Evolutionary conservation across 306 rosid genomes (phyloP).

Genomic region (Prunus mume): DNA sequence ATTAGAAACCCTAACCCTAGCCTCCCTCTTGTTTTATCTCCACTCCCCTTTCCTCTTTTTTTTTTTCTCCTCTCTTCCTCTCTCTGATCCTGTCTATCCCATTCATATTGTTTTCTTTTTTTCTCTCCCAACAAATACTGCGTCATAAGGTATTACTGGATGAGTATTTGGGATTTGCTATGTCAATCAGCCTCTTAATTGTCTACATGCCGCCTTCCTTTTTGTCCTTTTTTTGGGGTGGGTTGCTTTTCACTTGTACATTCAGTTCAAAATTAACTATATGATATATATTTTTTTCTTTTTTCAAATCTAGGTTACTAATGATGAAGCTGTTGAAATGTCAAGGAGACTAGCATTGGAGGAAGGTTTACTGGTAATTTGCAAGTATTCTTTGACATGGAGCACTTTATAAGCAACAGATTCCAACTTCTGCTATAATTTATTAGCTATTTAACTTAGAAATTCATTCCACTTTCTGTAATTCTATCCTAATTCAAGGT

Average conservation of each 20-base stretch:
- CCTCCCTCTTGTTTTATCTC: background rate
- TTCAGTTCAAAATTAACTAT: background rate
- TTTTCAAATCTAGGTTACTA: slow-evolving; percentile 55
- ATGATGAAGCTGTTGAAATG: slow-evolving; percentile 84
- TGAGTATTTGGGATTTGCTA: background rate
- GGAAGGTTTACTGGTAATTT: slow-evolving; percentile 89
- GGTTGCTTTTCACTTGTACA: background rate
- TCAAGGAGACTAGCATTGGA: slow-evolving; percentile 86
- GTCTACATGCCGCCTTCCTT: background rate
- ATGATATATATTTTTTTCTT: background rate
- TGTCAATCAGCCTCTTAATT: background rate
- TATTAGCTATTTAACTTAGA: background rate
- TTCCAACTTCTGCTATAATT: background rate
- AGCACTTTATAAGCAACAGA: slow-evolving; percentile 14
- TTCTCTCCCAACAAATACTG: background rate
- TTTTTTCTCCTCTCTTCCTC: background rate
- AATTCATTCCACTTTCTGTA: background rate
- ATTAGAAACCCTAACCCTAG: background rate
- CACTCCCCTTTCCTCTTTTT: background rate
- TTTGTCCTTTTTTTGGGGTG: background rate
- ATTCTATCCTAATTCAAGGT: background rate
- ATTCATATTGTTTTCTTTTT: background rate
- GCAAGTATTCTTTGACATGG: background rate
- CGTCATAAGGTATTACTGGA: background rate
- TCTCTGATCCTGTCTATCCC: background rate